A percentile compares a stretch with the other conserved stretches of the same genome.
Conservation (phyloP, 345 rosid species). For the Hirschfeldia incana region DNA sequence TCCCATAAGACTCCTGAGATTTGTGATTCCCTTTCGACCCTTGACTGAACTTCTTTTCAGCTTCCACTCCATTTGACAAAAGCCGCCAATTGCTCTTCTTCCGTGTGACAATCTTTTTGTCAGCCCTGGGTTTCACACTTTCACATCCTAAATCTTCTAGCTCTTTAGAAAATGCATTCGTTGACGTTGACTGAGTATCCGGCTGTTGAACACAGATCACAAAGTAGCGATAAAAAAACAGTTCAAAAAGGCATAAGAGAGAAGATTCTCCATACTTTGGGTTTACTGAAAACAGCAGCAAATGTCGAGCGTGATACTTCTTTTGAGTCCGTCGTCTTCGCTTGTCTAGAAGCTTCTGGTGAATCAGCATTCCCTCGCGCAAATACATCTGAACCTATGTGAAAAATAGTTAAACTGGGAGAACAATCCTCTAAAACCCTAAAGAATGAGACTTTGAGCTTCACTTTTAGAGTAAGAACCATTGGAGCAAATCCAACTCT, state of each 20-base stretch:
- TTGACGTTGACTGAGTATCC: conserved; percentile 32
- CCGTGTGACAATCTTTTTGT: conserved; percentile 35
- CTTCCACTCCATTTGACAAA: conserved; percentile 42
- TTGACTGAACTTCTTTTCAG: conserved; percentile 33
- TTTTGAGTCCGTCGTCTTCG: conserved; percentile 36
- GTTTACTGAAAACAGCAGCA: conserved; percentile 41
- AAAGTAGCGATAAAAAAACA: conserved; percentile 13
- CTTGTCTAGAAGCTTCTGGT: conserved; percentile 34
- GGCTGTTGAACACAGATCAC: conserved; percentile 46
- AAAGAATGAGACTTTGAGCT: not conserved
- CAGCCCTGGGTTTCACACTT: conserved; percentile 33
- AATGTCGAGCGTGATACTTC: conserved; percentile 48
- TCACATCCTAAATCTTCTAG: conserved; percentile 40
- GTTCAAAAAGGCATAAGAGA: not conserved
- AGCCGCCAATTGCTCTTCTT: conserved; percentile 25
- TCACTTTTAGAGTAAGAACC: not conserved
- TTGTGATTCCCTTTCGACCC: conserved; percentile 20
- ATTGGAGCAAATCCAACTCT: too few species aligned
- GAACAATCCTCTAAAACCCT: not conserved
- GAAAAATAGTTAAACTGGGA: not conserved
- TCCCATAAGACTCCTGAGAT: conserved; percentile 23
- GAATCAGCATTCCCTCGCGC: conserved; percentile 35
- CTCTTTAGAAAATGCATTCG: conserved; percentile 44
- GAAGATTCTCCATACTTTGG: conserved; percentile 53
- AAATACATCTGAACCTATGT: conserved; percentile 46